Evolutionary conservation across 345 rosid species (phyloP).

Genomic region (Eucalyptus regnans): DNA sequence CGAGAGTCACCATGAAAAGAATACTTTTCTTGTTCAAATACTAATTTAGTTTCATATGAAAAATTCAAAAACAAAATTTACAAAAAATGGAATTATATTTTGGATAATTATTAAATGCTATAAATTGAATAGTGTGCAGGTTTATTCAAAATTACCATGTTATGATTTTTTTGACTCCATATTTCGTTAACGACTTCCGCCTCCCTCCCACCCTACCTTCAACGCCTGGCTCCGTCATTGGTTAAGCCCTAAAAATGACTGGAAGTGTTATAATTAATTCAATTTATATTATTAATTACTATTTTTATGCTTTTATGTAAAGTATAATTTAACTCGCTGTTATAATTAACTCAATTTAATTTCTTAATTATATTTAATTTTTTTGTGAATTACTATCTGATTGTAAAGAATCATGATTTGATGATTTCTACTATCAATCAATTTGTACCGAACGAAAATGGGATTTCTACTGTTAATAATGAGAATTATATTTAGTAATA

Average conservation of each 20-base stretch:
- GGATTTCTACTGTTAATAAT: neutral
- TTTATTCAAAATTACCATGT: neutral
- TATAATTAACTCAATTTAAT: neutral
- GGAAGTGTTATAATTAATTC: neutral
- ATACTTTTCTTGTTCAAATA: neutral
- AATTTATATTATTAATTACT: neutral
- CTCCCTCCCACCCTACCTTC: neutral
- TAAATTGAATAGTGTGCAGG: neutral
- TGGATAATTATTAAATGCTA: neutral
- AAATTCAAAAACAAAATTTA: neutral
- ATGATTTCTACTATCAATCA: neutral
- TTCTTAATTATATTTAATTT: neutral
- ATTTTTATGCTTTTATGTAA: neutral
- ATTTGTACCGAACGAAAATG: neutral
- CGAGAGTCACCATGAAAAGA: neutral
- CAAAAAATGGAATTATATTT: neutral
- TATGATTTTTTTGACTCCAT: neutral
- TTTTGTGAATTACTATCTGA: neutral
- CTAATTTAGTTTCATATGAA: neutral
- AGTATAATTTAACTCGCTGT: neutral
- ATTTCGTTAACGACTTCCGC: neutral
- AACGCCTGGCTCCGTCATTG: neutral
- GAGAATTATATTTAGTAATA: neutral
- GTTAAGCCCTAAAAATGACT: neutral
- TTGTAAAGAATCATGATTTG: neutral